Evolutionary conservation across 164 flowering plant genomes (phyloP).

Genomic region (Chloranthus sessilifolius): DNA sequence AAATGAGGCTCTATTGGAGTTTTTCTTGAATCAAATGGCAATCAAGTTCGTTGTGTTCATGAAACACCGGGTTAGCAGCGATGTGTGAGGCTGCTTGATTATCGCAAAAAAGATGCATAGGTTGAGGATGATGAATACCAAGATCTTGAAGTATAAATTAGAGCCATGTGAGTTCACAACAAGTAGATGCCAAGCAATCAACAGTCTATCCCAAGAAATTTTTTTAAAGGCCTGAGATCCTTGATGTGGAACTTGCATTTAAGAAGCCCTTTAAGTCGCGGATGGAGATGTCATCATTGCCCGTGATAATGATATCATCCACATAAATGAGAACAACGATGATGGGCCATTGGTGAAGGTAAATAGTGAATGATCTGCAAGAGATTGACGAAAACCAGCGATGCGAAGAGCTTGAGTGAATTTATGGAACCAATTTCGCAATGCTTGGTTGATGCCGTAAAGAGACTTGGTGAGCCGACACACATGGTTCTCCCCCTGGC

Average conservation of each 20-base stretch:
- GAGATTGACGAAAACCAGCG: too few relatives aligned
- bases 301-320: too few relatives aligned
- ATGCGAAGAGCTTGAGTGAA: too few relatives aligned
- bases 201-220: too few relatives aligned
- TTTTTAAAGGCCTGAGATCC: too few relatives aligned
- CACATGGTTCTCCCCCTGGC: not conserved
- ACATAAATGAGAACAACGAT: too few relatives aligned
- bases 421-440: too few relatives aligned
- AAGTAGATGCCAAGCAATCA: slow-evolving; percentile 2
- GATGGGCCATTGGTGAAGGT: too few relatives aligned
- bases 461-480: not conserved
- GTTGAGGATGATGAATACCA: not conserved
- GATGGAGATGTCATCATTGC: too few relatives aligned
- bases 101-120: not conserved
- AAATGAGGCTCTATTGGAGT: not conserved
- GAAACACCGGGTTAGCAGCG: not conserved
- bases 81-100: slow-evolving; percentile 4
- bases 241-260: too few relatives aligned
- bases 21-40: not conserved
- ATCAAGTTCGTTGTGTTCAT: not conserved
- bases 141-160: not conserved
- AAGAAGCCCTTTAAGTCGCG: too few relatives aligned
- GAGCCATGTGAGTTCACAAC: not conserved
- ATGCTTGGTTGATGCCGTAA: not conserved
- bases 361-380: too few relatives aligned